These are phyloP conservation scores for Fragilaria radians DNA, from an alignment of 108 stramenopile genomes.

Conservation along the genomic window DNA sequence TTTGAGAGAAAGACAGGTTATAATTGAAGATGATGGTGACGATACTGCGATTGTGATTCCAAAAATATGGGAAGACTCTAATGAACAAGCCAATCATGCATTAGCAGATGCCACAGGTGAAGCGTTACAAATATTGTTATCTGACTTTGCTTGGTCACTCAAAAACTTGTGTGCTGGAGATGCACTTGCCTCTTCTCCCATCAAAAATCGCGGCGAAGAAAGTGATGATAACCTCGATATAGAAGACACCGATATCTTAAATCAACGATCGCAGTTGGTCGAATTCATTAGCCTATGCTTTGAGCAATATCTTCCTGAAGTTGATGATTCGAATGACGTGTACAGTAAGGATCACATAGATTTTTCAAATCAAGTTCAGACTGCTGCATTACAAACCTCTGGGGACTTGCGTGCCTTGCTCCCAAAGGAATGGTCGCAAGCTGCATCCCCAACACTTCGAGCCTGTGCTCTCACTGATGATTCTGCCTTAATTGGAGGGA, in stretches of 20 bases:
- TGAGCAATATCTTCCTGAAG: slow-evolving; percentile 51
- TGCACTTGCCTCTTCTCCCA: not conserved
- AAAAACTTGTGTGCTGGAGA: not conserved
- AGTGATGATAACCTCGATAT: slow-evolving; percentile 30
- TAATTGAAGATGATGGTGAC: slow-evolving; percentile 2
- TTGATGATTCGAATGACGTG: slow-evolving; percentile 32
- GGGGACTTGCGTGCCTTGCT: slow-evolving; percentile 65
- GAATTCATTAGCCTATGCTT: slow-evolving; percentile 58
- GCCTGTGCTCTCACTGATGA: slow-evolving; percentile 57
- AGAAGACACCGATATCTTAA: slow-evolving; percentile 37
- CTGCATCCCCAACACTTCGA: slow-evolving; percentile 45
- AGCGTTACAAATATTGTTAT: slow-evolving; percentile 42
- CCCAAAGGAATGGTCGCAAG: slow-evolving; percentile 51
- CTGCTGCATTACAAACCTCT: slow-evolving; percentile 35
- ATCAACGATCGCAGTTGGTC: slow-evolving; percentile 49
- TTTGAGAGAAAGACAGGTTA: slow-evolving; percentile 17
- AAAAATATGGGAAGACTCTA: slow-evolving; percentile 38
- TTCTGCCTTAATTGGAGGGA: slow-evolving; percentile 50
- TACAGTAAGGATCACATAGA: slow-evolving; percentile 48
- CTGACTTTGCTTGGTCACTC: slow-evolving; percentile 32
- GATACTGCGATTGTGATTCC: slow-evolving; percentile 18
- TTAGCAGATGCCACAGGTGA: slow-evolving; percentile 39
- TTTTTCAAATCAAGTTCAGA: slow-evolving; percentile 50
- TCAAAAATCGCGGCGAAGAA: slow-evolving; percentile 18
- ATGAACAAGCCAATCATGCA: slow-evolving; percentile 28